Conservation (phyloP, 192 early-diverging fungal species). For the Coemansia sp. region DNA sequence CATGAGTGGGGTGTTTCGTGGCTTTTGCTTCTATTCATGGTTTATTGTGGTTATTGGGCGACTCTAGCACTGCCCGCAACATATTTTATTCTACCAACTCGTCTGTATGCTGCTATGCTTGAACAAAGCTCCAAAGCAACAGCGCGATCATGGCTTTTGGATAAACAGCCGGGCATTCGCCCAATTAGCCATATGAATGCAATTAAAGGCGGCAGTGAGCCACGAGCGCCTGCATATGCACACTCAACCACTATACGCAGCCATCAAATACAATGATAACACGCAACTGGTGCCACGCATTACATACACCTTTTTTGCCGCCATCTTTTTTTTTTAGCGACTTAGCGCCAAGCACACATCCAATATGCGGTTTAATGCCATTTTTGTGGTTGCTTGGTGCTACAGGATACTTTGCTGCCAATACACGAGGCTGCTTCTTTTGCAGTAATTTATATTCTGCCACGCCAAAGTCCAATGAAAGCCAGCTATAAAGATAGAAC, state of each 20-base stretch:
- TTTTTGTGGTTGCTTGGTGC: too few species aligned
- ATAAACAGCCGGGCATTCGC: background rate
- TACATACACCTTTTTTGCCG: background rate
- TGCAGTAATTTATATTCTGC: too few species aligned
- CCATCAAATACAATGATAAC: background rate
- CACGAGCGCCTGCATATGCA: background rate
- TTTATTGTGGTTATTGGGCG: too few species aligned
- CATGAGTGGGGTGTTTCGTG: background rate
- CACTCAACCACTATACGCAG: background rate
- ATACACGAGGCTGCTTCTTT: too few species aligned
- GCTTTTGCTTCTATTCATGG: background rate
- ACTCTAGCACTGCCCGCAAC: too few species aligned
- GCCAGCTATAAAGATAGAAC: background rate
- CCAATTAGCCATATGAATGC: background rate
- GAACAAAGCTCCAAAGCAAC: too few species aligned
- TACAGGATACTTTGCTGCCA: too few species aligned
- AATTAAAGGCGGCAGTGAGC: constrained; percentile 2
- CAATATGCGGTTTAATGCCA: too few species aligned
- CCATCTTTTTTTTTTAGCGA: background rate
- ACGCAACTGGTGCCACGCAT: background rate
- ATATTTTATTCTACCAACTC: too few species aligned
- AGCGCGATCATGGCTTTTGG: background rate
- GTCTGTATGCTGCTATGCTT: too few species aligned
- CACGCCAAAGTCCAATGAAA: too few species aligned
- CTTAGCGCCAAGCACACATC: too few species aligned